Evolutionary conservation across 139 green algal genomes (phyloP), one percentile per base, ranked within the genome.

Genomic region (Tetradesmus obliquus): DNA sequence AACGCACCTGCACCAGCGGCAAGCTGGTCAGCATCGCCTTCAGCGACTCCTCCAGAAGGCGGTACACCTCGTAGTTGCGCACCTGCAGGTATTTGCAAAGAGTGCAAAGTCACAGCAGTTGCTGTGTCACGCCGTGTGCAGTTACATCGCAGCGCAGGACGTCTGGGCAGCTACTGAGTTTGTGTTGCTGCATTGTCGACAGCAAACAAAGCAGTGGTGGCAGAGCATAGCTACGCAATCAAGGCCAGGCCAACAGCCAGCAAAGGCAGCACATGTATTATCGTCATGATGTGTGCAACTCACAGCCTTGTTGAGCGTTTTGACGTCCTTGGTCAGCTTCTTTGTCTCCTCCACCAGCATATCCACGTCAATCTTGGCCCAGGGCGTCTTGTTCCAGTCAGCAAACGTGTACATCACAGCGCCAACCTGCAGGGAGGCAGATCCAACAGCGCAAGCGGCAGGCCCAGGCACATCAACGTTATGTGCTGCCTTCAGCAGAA

Each of bases 291-390:
- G 20, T 20, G 79, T 22, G 51, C 12, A 15, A n/a, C 88, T 80
- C 53, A 91, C 89, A 9, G 82, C 89, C 55, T 92, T 92, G 89
- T 92, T 92, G 89, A 92, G 90, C 1, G 82, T 86, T 32, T 92
- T 92, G 80, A 98, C 91, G n/a, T 98, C 95, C 93, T 98, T 98
- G n/a, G 86, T 86, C 69, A 99, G 93, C 93, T 97, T 97, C 94
- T 98, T 98, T 66, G 95, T 97, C 94, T 98, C 96, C 92, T 99
- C 97, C 53, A 97, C 91, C 89, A 99, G 91, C 82, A 96, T 95
- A 51, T 98, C 97, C 1, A 97, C 95, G 91, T 99, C 96, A 80
- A 99, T 98, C 60, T 95, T 96, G 92, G 97, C 97, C 97, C 97
- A 99, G 6, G 94, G 94, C 13, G 96, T 98, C 91, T 95, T 95